Evolutionary conservation across 2,329 filamentous ascomycete species (phyloP), one percentile per base, ranked within the genome.

Genomic region (Harringtonia lauricola): DNA sequence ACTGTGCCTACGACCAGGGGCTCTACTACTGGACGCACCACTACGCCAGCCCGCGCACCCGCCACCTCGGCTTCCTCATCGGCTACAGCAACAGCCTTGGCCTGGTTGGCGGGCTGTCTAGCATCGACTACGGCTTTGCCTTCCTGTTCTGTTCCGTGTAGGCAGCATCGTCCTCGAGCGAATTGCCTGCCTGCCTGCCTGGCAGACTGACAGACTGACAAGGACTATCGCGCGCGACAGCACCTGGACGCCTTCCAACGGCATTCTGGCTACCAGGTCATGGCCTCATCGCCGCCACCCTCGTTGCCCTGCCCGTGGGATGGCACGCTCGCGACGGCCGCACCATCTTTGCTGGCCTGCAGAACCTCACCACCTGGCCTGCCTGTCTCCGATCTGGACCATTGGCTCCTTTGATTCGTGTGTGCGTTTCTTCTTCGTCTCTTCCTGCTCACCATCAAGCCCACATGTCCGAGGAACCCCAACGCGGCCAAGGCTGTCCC

Each of bases 361-460:
- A 72, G 15, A 80, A 81, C 50, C 57, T 74, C 2, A 77, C 74
- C 0, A 69, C 68, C 0, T 81, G 76, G 72, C 70, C 72, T 80
- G 75, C 72, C 61, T 81, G 18, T 67, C 65, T 26, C 76, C 76
- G 0, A 79, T 81, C 47, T 81, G 76, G 76, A 76, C 74, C 1
- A 72, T 72, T 31, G 64, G 64, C n/a, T 67, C 64, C 2, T 78
- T 78, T 48, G 74, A 78, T 51, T 69, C 66, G 2, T 77, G 72
- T 43, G 71, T 73, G 8, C 71, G 78, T 50, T 6, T 14, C 19
- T 13, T 26, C 18, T n/a, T n/a, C 2, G 8, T 3, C 8, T 9
- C 21, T 13, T 18, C 21, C 21, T 26, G 30, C 28, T 46, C 12
- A 39, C 26, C 4, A 3, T 5, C 36, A 50, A 47, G 46, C 51